Conservation (phyloP, 2,329 filamentous ascomycete genomes). For the Aureobasidium subglaciale region DNA sequence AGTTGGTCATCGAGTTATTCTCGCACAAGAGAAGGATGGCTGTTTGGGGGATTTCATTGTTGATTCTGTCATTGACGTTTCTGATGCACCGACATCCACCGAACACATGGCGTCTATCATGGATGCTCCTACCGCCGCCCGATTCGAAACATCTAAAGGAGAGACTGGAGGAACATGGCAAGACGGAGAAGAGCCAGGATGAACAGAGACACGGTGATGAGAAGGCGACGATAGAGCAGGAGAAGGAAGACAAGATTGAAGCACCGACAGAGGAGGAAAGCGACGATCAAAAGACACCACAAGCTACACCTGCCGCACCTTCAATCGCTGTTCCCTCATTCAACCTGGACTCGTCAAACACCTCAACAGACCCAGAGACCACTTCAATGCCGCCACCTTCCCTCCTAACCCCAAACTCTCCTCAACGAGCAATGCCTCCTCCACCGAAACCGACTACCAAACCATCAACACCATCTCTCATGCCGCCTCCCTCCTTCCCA, state of each 20-base stretch:
- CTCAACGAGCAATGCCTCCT: conserved; percentile 31
- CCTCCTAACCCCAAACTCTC: conserved; percentile 40
- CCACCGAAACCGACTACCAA: conserved; percentile 11
- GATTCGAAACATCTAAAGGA: background rate
- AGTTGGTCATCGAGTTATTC: background rate
- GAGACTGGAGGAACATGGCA: background rate
- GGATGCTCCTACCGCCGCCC: conserved; percentile 20
- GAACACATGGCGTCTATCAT: conserved; percentile 28
- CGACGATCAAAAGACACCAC: conserved; percentile 24
- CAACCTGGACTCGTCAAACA: conserved; percentile 12
- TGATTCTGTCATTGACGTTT: conserved; percentile 35
- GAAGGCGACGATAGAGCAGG: background rate
- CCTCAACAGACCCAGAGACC: background rate
- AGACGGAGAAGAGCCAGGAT: background rate
- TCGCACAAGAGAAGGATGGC: too few relatives aligned
- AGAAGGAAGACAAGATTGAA: background rate
- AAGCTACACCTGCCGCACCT: conserved; percentile 20
- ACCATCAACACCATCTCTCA: conserved; percentile 21
- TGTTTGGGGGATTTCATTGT: conserved; percentile 32
- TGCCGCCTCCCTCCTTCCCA: conserved; percentile 38
- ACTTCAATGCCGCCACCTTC: conserved; percentile 29
- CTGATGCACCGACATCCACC: conserved; percentile 35
- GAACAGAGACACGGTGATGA: background rate
- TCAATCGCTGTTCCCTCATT: conserved; percentile 19
- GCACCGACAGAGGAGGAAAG: background rate